Conservation (phyloP, 1,284 basidiomycete species). For the Cryptococcus depauperatus region DNA sequence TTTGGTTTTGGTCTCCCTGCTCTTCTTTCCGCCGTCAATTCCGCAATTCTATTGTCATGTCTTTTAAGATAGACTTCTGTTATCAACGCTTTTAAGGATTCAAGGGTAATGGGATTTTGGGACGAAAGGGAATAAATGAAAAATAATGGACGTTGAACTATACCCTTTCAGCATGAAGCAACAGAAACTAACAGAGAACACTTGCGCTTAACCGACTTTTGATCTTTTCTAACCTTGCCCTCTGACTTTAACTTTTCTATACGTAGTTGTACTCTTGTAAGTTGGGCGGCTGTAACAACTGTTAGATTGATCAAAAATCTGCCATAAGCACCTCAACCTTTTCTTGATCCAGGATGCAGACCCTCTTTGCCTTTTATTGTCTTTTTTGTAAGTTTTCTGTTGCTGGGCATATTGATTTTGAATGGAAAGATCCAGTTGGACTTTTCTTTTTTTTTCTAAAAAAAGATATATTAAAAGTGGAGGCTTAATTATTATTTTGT, state of each 20-base stretch:
- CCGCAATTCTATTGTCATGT: constrained; percentile 60
- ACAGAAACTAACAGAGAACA: constrained; percentile 1
- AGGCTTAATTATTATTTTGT: too few species aligned
- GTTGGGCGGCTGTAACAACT: constrained; percentile 56
- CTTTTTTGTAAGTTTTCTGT: constrained; percentile 42
- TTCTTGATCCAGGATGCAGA: constrained; percentile 43
- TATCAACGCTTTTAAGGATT: constrained; percentile 61
- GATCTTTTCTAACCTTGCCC: constrained; percentile 51
- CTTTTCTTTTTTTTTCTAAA: too few species aligned
- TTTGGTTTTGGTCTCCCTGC: constrained; percentile 69
- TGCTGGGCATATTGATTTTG: constrained; percentile 39
- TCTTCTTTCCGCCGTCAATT: constrained; percentile 57
- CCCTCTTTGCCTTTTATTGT: constrained; percentile 44
- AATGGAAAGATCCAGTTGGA: too few species aligned
- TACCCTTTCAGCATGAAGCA: background rate
- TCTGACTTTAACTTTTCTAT: constrained; percentile 58
- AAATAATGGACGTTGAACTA: constrained; percentile 67
- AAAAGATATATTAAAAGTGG: too few species aligned
- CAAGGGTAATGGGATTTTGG: constrained; percentile 57
- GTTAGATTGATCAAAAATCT: background rate
- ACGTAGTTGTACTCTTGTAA: constrained; percentile 62
- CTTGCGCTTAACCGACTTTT: constrained; percentile 27
- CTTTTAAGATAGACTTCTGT: constrained; percentile 64
- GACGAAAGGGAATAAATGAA: constrained; percentile 61
- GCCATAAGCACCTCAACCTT: constrained; percentile 24